Evolutionary conservation across 176 grass and related monocot genomes (phyloP), one percentile per base, ranked within the genome.

Genomic region (Metroxylon sagu): DNA sequence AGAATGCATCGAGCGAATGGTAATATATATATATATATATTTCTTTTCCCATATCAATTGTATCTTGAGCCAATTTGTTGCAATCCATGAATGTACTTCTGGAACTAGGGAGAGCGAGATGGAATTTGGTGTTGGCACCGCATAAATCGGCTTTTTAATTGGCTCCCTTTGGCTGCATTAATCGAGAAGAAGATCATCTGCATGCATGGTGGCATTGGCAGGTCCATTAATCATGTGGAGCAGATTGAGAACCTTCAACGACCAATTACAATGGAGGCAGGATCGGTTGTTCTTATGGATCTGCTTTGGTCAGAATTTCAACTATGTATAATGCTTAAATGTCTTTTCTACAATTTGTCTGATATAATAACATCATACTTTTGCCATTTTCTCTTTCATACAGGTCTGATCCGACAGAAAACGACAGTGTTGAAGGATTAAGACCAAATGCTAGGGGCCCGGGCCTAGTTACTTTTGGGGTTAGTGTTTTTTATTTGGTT

Each of bases 101-200:
- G 65, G 17, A 56, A 83, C 73, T 53, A 98, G 94, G 94, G 88
- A 25, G 94, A 98, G 68, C 72, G 94, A 81, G 94, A 98, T 83
- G 94, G 94, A 65, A 98, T 98, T 48, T 98, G 94, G 94, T 72
- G 73, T 54, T 98, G 94, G 94, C 94, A 98, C 55, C 87, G 94
- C 19, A 85, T 98, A 78, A 98, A 98, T 80, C 89, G 84, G 35
- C 49, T 98, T 61, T 98, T 98, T 71, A 98, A 98, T 64, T 98
- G 94, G 94, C 85, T 98, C 65, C 88, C 94, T 76, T 82, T 98
- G 77, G 88, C 94, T 73, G 94, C 93, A 0, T 72, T 91, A 57
- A 98, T 98, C 58, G 94, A 98, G 65, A 98, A 98, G 79, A 98
- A 98, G 85, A 98, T 98, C 19, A 93, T 98, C 50, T 98, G 94